Evolutionary conservation across 495 filamentous ascomycete species (phyloP), one percentile per base, ranked within the genome.

Genomic region (Corynascus novoguineensis): DNA sequence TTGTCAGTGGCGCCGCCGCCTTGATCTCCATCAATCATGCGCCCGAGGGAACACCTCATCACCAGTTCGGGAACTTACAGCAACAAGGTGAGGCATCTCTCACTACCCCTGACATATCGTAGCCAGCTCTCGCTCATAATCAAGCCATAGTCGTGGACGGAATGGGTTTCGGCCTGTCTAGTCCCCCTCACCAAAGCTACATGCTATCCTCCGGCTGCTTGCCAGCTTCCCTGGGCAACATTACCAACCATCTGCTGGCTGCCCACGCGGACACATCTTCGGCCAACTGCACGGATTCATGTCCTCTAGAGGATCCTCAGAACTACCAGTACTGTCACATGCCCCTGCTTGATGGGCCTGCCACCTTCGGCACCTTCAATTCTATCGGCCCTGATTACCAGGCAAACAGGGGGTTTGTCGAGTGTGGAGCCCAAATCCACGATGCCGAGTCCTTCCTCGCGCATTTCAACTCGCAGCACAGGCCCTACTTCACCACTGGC

Each of bases 21-120:
- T 66, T 70, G 45, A 61, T 72, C 45, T 67, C 66, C 17, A 69
- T 70, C 55, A 70, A 65, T 34, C 67, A 70, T 22, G 60, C 62
- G 8, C 61, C 62, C 2, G 65, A 62, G 31, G 45, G 41, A 9
- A n/a, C n/a, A n/a, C 28, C 47, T 22, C 47, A 52, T 2, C 50
- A 63, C 32, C 28, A 22, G 37, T 64, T 57, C 38, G 34, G n/a
- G n/a, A n/a, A 21, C 19, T 14, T 66, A 24, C 57, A 57, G 28
- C 49, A 57, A 15, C 31, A 57, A 51, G 37, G 60, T 62, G 37
- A 53, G 51, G 38, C 34, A 44, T 24, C 52, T 24, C 9, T n/a
- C n/a, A n/a, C 24, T 32, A 22, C 21, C 17, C 19, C 35, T 24
- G 8, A 8, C 25, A 6, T 56, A 10, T 29, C 19, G 19, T n/a